Evolutionary conservation across 345 rosid species (phyloP).

Genomic region (Psidium friedrichsthalianum): DNA sequence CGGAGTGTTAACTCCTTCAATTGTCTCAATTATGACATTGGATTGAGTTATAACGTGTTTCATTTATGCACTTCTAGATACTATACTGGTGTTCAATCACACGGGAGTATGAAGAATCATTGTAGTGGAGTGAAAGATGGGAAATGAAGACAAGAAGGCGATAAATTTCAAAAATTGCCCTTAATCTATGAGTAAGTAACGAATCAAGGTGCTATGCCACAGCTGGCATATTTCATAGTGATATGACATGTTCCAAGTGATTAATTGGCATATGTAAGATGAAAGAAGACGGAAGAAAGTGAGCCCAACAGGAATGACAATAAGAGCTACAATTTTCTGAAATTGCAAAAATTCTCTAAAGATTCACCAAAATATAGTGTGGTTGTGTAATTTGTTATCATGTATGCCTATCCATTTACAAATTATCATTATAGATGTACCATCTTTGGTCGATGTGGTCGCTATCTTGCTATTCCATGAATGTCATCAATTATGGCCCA

Average conservation of each 20-base stretch:
- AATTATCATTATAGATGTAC: background rate
- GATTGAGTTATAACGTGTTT: background rate
- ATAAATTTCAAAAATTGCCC: background rate
- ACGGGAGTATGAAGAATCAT: background rate
- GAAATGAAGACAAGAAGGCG: background rate
- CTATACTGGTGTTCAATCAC: background rate
- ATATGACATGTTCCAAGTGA: background rate
- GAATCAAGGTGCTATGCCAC: background rate
- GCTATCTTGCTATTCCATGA: background rate
- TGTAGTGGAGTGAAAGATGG: background rate
- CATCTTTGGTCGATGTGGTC: background rate
- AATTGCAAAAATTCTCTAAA: background rate
- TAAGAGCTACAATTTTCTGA: background rate
- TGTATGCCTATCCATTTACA: background rate
- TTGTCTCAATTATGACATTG: background rate
- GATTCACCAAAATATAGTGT: background rate
- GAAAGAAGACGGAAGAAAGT: background rate
- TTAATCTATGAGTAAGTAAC: background rate
- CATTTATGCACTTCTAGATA: background rate
- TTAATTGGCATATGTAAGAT: background rate
- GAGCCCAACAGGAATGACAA: background rate
- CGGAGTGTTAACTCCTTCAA: background rate
- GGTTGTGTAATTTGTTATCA: background rate
- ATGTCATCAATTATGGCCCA: background rate
- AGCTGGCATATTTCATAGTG: background rate